Evolutionary conservation across 352 stramenopile genomes (phyloP).

Genomic region (Globisporangium carolinianum): DNA sequence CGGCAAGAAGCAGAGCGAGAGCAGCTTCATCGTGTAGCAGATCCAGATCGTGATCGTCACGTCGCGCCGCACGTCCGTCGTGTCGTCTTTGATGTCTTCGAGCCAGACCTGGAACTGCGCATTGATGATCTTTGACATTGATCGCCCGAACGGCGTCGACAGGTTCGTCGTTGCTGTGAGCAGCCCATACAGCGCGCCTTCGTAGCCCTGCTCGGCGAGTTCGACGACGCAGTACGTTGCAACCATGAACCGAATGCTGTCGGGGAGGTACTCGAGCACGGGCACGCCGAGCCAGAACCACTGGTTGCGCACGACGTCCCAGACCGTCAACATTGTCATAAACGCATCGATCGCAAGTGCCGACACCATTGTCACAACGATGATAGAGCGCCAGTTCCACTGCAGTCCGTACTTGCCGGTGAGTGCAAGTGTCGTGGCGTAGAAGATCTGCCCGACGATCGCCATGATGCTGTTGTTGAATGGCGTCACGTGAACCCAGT

Average conservation of each 20-base stretch:
- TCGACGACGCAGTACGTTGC: slow-evolving; percentile 53
- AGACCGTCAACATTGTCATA: slow-evolving; percentile 49
- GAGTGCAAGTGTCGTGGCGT: slow-evolving; percentile 35
- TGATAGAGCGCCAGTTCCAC: slow-evolving; percentile 55
- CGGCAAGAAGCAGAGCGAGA: slow-evolving; percentile 41
- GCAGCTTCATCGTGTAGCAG: slow-evolving; percentile 44
- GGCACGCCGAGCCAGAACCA: slow-evolving; percentile 61
- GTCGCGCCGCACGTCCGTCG: slow-evolving; percentile 35
- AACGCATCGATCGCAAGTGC: slow-evolving; percentile 33
- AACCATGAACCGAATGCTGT: slow-evolving; percentile 46
- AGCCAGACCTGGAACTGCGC: slow-evolving; percentile 42
- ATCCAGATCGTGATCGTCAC: slow-evolving; percentile 52
- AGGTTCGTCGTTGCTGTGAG: slow-evolving; percentile 46
- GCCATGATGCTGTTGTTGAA: slow-evolving; percentile 49
- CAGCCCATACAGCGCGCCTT: slow-evolving; percentile 48
- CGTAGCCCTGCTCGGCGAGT: slow-evolving; percentile 40
- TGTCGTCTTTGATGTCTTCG: slow-evolving; percentile 41
- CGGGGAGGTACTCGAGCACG: slow-evolving; percentile 41
- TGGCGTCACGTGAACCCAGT: slow-evolving; percentile 47
- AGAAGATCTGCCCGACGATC: slow-evolving; percentile 43
- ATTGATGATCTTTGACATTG: slow-evolving; percentile 53
- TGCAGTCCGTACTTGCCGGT: slow-evolving; percentile 35
- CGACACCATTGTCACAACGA: slow-evolving; percentile 30
- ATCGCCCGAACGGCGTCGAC: slow-evolving; percentile 31
- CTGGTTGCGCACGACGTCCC: slow-evolving; percentile 43